Conservation (phyloP, 2,329 filamentous ascomycete species). For the Hymenoscyphus repandus region DNA sequence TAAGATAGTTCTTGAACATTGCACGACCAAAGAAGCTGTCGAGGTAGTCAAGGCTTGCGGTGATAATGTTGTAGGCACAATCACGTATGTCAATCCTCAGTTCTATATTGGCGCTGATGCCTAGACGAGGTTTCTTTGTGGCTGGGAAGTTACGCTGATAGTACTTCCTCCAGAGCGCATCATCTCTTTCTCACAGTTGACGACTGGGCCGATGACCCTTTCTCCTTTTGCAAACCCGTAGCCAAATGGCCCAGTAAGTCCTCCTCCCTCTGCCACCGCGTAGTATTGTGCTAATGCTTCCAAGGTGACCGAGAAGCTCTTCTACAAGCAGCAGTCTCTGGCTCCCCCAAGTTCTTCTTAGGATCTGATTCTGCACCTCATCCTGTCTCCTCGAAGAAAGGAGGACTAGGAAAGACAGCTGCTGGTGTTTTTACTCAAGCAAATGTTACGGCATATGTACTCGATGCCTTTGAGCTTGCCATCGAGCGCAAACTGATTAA, state of each 20-base stretch:
- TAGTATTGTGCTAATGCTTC: conserved; percentile 48
- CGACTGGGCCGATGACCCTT: conserved; percentile 63
- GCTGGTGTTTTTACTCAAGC: conserved; percentile 80
- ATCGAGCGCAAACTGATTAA: conserved; percentile 47
- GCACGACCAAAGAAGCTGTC: conserved; percentile 77
- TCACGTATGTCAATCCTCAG: conserved; percentile 12
- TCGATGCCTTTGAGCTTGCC: conserved; percentile 59
- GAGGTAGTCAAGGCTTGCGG: conserved; percentile 74
- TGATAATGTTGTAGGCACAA: conserved; percentile 59
- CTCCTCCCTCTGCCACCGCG: conserved; percentile 37
- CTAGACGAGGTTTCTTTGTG: too few species aligned
- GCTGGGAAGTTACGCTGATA: not conserved
- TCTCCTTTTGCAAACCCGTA: conserved; percentile 52
- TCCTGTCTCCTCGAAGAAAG: conserved; percentile 54
- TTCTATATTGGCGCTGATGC: too few species aligned
- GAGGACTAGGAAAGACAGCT: conserved; percentile 44
- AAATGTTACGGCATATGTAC: conserved; percentile 59
- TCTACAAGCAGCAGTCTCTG: conserved; percentile 40
- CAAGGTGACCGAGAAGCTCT: not conserved
- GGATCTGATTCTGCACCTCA: conserved; percentile 60
- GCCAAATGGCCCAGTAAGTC: conserved; percentile 38
- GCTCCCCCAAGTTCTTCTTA: conserved; percentile 64
- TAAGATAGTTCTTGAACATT: conserved; percentile 73
- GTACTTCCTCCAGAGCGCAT: conserved; percentile 14
- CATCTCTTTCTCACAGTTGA: conserved; percentile 60